phyloP scores from a whole-genome alignment of 225 moss, liverwort and hornwort species.

The Pseudoscleropodium purum region DNA sequence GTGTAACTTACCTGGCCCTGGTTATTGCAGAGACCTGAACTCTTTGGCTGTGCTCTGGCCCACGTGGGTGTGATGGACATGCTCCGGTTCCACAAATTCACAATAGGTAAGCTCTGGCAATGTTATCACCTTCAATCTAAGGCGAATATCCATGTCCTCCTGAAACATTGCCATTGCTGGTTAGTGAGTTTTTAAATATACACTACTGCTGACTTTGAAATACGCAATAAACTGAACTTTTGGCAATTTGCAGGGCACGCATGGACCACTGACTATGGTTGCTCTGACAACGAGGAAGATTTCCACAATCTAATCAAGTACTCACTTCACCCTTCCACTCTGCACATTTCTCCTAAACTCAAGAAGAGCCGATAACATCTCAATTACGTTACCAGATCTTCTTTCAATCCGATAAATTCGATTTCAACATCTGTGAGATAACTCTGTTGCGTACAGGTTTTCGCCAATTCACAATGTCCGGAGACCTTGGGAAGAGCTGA shows the following conservation, averaged over 20 bases:
- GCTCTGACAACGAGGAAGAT: constrained; percentile 45
- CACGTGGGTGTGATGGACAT: constrained; percentile 96
- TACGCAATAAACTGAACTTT: not conserved
- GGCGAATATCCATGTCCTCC: not conserved
- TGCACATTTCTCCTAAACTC: not conserved
- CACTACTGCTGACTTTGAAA: not conserved
- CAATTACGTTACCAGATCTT: not conserved
- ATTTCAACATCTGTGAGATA: not conserved
- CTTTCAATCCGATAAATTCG: not conserved
- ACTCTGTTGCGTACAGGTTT: constrained; percentile 15
- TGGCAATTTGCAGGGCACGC: constrained; percentile 33
- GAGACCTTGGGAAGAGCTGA: constrained; percentile 40
- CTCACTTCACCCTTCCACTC: not conserved
- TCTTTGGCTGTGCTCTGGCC: constrained; percentile 81
- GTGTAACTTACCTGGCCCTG: not conserved
- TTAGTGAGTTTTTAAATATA: not conserved
- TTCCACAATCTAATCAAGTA: constrained; percentile 39
- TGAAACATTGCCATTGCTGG: not conserved
- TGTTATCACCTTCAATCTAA: not conserved
- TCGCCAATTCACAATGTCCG: constrained; percentile 46
- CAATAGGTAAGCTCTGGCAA: constrained; percentile 56
- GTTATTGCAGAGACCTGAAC: constrained; percentile 64
- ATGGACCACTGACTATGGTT: constrained; percentile 45
- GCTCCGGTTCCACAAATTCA: constrained; percentile 91
- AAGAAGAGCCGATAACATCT: not conserved